Base-by-base conservation (phyloP, 768 basidiomycete species). In the Boletus sp. region DNA sequence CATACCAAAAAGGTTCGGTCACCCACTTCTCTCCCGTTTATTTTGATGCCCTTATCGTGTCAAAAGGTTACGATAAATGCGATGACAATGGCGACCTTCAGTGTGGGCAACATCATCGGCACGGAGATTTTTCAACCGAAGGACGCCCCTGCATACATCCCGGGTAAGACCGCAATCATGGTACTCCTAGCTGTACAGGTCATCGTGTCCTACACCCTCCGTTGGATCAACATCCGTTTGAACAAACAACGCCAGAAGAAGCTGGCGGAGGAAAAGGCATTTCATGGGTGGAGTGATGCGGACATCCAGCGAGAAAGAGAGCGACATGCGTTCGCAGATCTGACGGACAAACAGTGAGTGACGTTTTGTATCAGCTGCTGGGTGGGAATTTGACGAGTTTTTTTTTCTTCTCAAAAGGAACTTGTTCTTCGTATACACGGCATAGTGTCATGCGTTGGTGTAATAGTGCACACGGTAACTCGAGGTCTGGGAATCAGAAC, bases 151-250 rank as follows among this genome's bases (percentile, higher is more conserved):
- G 75, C 64, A 15, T 88, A 87, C 64, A 79, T 84, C 30, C 83
- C 83, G 0, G 85, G 84, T 21, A 88, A 88, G 62, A 79, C 80
- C 14, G 77, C 85, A 1, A 84, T 87, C 57, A 78, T 85, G 74
- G 73, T 83, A 5, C 72, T 85, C 7, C 71, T 87, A 32, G 76
- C 70, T 3, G 75, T 77, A 2, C 83, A 84, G 59, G 65, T 87
- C 30, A 69, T 64, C 17, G 57, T 85, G 21, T 79, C 75, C 2
- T 65, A 77, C 55, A 47, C 80, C 25, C 69, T 87, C 13, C 76
- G 82, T 13, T 79, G 75, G 70, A 76, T 85, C 57, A 85, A 84
- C 64, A 10, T 78, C 1, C 74, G 76, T 14, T 64, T 84, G 59
- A 87, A 86, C 61, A 67, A 59, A 51, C 73, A 79, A 68, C 83